Evolutionary conservation across 257 asterid genomes (phyloP).

Genomic region (Solanum arcanum): DNA sequence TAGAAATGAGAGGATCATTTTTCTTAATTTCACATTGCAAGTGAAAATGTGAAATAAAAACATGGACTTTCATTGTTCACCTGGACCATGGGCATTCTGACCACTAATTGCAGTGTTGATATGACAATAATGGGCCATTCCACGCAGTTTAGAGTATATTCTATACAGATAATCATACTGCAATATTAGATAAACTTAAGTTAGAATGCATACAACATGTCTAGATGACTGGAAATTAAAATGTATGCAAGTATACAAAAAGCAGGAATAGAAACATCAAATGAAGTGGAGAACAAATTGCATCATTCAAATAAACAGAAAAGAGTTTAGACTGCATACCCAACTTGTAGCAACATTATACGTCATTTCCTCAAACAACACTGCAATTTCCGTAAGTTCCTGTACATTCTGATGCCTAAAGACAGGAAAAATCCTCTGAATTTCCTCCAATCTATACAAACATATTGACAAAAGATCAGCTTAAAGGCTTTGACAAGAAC

Average conservation of each 20-base stretch:
- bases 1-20: not conserved
- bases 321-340: constrained; percentile 15
- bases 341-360: constrained; percentile 63
- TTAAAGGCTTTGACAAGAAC: not conserved
- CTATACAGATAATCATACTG: constrained; percentile 74
- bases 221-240: not conserved
- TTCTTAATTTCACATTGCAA: not conserved
- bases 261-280: not conserved
- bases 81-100: constrained; percentile 48
- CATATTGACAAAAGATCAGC: not conserved
- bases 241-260: not conserved
- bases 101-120: constrained; percentile 40
- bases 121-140: constrained; percentile 38
- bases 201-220: not conserved
- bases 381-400: constrained; percentile 62
- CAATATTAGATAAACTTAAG: not conserved
- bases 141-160: constrained; percentile 64
- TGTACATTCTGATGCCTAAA: constrained; percentile 52
- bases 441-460: constrained; percentile 47
- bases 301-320: not conserved
- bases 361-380: constrained; percentile 73
- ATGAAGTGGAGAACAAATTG: not conserved
- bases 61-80: constrained; percentile 17
- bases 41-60: not conserved
- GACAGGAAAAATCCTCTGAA: constrained; percentile 71